Base-by-base conservation (phyloP, 306 rosid genomes). In the Lathyrus oleraceus region DNA sequence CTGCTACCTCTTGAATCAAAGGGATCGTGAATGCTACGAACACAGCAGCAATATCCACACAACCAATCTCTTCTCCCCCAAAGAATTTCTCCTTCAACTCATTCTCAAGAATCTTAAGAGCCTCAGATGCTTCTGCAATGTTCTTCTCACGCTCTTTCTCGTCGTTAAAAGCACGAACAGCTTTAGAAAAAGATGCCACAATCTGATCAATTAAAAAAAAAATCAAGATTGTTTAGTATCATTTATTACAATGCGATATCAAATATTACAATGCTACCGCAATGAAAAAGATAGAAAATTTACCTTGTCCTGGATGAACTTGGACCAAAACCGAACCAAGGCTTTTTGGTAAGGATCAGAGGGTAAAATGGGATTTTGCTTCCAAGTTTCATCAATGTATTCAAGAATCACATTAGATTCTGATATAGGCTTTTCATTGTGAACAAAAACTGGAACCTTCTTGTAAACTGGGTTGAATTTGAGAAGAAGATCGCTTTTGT, bases 1-100 rank as follows among this genome's bases (percentile, higher is more conserved):
- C 91, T 0, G 25, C 20, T 28, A 63, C 15, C 10, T 88, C 79
- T 82, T 86, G 85, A 35, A 82, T 0, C 39, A 27, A 2, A 30
- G 71, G 77, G 7, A 76, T 21, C 91, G 27, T 17, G 9, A 17
- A 49, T 17, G 57, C 57, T 8, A 49, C 17, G 27, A 8, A 49
- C 1, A 17, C 27, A 49, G 57, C 57, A 17, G 27, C 57, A 49
- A 49, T 49, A 17, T 49, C 57, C 27, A 49, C 27, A 17, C 8
- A 49, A 23, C 8, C 20, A 49, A 49, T 49, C 12, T 49, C 57
- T 49, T 49, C 57, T 49, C 57, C 57, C 0, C 57, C 60, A 53
- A 53, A 53, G 30, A 4, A 53, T 9, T 53, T 53, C 7, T 5
- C n/a, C n/a, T 53, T 53, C 15, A 53, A 3, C 32, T 53, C 60